phyloP scores from a whole-genome alignment of 108 stramenopile species.

The Stephanodiscus minutulus region DNA sequence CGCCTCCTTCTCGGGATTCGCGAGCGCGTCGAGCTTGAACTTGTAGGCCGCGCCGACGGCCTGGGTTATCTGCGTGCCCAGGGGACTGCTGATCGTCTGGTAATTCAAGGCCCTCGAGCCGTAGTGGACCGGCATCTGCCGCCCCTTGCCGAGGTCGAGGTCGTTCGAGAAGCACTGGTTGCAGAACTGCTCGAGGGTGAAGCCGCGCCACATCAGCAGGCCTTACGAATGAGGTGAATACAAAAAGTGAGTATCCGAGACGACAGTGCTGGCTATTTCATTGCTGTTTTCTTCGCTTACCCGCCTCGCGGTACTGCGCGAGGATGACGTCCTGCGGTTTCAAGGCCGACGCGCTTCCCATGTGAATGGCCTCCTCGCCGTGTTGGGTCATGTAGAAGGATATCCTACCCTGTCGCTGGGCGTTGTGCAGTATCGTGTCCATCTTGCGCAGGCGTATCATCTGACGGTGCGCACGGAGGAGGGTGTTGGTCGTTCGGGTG shows the following conservation, averaged over 20 bases:
- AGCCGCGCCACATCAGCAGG: conserved; percentile 97
- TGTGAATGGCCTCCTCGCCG: conserved; percentile 92
- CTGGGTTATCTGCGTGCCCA: conserved; percentile 97
- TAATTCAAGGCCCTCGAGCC: conserved; percentile 91
- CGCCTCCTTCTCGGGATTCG: conserved; percentile 49
- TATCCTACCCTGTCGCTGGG: conserved; percentile 97
- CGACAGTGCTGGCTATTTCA: too few relatives aligned
- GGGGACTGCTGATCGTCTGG: conserved; percentile 93
- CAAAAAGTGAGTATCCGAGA: too few relatives aligned
- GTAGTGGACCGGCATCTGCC: conserved; percentile 99
- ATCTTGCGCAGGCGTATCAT: conserved; percentile 93
- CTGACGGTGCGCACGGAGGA: conserved; percentile 71
- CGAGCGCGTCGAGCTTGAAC: conserved; percentile 70
- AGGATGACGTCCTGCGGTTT: conserved; percentile 79
- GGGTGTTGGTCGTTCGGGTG: conserved; percentile 58
- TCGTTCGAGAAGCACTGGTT: conserved; percentile 96
- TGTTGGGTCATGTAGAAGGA: conserved; percentile 94
- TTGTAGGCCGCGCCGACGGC: conserved; percentile 93
- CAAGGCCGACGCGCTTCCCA: conserved; percentile 92
- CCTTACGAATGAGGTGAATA: too few relatives aligned
- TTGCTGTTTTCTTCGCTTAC: too few relatives aligned
- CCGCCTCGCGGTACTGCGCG: conserved; percentile 97
- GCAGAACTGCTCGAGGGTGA: conserved; percentile 92
- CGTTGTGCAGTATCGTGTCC: conserved; percentile 95
- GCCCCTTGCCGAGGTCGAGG: conserved; percentile 90